Base-by-base conservation (phyloP, 768 basidiomycete genomes). In the Paxillus rubicundulus region DNA sequence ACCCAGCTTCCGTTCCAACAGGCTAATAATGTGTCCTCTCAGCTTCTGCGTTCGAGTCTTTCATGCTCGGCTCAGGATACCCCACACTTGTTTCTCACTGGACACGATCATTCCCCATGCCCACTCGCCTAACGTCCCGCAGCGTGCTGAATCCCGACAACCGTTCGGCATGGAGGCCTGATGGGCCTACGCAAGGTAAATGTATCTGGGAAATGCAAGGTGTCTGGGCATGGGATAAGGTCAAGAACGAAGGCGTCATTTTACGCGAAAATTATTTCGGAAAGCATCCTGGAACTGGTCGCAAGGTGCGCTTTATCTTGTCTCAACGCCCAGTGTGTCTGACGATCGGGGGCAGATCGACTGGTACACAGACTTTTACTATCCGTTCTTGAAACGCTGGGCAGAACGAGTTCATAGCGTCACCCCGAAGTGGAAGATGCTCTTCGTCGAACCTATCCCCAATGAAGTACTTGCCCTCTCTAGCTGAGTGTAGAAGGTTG, bases 181-280 rank as follows among this genome's bases (percentile, higher is more conserved):
- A 89, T 60, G 90, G 92, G 0, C 90, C 92, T 12, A 89, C 86
- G 0, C 47, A 66, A 55, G 84, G 86, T 13, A 67, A 77, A 52
- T 77, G 74, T 32, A 98, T 85, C 61, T 99, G 96, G 94, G 86
- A 90, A 61, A 80, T 86, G 73, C 93, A 98, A 57, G 91, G 89
- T 16, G 90, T 98, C 4, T 99, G 97, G 96, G 82, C 84, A 0
- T 98, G 87, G 86, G 87, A 92, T 61, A 70, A 67, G 5, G 72
- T 71, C 27, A 86, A 84, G 60, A 69, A 84, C 13, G 76, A 82
- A 54, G 85, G 84, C 0, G 84, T 95, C 2, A 84, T 89, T 4
- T 69, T 98, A 49, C 77, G 89, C 44, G 90, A 92, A 64, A 88
- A 78, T 57, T 98, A 97, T 65, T 99, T 99, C 61, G 67, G 73